phyloP scores from a whole-genome alignment of 1,139 yeast genomes.

The Taphrina communis region DNA sequence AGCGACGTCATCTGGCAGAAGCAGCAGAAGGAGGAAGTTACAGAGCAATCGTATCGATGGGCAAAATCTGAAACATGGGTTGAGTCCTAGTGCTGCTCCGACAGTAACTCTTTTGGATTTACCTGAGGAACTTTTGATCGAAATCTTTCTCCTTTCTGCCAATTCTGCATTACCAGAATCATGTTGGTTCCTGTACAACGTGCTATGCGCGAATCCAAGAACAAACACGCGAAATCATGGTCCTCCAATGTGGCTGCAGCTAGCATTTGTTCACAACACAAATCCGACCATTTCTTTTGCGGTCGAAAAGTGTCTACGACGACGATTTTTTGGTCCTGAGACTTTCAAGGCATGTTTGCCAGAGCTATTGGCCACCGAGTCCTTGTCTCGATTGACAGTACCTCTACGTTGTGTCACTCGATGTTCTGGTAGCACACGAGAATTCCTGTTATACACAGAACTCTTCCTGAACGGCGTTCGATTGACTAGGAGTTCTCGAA shows the following conservation, averaged over 20 bases:
- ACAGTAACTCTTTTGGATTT: constrained; percentile 6
- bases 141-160: constrained; percentile 27
- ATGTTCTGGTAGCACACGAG: not conserved
- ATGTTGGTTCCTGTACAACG: constrained; percentile 10
- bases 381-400: constrained; percentile 12
- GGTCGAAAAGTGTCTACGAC: constrained; percentile 29
- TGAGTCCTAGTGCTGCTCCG: not conserved
- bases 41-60: not conserved
- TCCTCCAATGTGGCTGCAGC: constrained; percentile 37
- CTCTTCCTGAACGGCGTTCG: constrained; percentile 17
- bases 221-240: not conserved
- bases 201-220: constrained; percentile 20
- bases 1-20: not conserved
- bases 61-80: not conserved
- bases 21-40: not conserved
- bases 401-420: constrained; percentile 24
- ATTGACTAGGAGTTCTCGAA: constrained; percentile 3
- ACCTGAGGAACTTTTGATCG: constrained; percentile 18
- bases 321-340: constrained; percentile 29
- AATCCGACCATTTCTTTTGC: constrained; percentile 31
- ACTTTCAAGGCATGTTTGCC: constrained; percentile 22
- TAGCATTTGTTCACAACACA: constrained; percentile 12
- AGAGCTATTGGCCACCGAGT: not conserved
- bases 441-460: constrained; percentile 14
- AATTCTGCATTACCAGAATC: constrained; percentile 31